Evolutionary conservation across 1,284 basidiomycete species (phyloP), one percentile per base, ranked within the genome.

Genomic region (Rugosomyces carneus): DNA sequence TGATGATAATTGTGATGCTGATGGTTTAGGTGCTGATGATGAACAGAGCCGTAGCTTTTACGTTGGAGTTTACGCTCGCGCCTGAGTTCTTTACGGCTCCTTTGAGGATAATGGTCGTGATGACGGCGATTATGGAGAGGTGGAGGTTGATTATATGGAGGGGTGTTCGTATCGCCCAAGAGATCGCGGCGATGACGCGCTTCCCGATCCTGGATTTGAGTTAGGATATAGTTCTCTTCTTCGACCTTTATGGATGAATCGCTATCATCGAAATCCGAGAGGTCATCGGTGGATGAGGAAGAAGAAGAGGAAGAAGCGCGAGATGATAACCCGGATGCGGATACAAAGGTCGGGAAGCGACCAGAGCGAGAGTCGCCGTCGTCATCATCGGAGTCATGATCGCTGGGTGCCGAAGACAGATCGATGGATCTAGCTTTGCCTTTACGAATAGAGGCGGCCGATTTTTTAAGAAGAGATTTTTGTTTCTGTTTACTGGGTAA

Each of bases 311-410:
- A 69, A 11, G 68, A 69, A 19, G 56, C 53, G 35, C 53, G 55
- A 15, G 71, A 70, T 9, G 67, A 76, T 29, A 77, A 54, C 2
- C 69, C 78, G 29, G 80, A 78, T 18, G 83, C 81, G 19, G 78
- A 75, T 20, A 86, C 66, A 58, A 86, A 85, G 20, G 80, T 85
- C n/a, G 82, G 83, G 58, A 82, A 80, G 23, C 62, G 68, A 32
- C 58, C 62, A 1, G 67, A 69, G 11, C 62, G 63, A 9, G 45
- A 56, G 51, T 69, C 71, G 21, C 7, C 21, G 21, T 23, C 7
- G 21, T 23, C 21, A 7, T 68, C 64, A 41, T 67, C 65, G 29
- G 60, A 10, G 26, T 42, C 59, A 47, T 63, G 60, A 54, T 70
- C 65, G 55, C 64, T 63, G 42, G 66, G 57, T 53, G 73, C 69